Evolutionary conservation across 176 grass and related monocot genomes (phyloP).

Genomic region (Musa troglodytarum): DNA sequence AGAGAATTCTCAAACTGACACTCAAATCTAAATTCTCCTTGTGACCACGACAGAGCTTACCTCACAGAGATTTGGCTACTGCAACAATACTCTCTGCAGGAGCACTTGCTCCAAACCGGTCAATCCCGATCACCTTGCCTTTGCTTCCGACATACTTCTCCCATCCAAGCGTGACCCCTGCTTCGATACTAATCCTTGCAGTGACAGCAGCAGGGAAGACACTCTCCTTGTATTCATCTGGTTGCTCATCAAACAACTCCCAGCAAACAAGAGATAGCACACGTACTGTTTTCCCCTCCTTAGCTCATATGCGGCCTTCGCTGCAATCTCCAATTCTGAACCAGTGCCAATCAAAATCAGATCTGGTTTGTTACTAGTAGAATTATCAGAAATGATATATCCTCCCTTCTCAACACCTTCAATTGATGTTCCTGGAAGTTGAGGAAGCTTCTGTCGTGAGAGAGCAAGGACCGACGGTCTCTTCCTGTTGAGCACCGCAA

Average conservation of each 20-base stretch:
- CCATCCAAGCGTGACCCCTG: constrained; percentile 80
- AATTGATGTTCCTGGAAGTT: constrained; percentile 78
- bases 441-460: constrained; percentile 84
- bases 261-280: constrained; percentile 83
- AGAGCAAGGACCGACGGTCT: constrained; percentile 87
- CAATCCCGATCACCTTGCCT: constrained; percentile 88
- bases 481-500: constrained; percentile 77
- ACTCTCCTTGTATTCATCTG: constrained; percentile 86
- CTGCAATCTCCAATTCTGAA: constrained; percentile 85
- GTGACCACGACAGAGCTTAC: not conserved
- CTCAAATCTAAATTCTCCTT: not conserved
- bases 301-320: constrained; percentile 61
- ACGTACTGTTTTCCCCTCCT: constrained; percentile 46
- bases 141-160: constrained; percentile 58
- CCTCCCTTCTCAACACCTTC: constrained; percentile 93
- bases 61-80: too few species aligned
- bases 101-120: constrained; percentile 94
- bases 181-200: constrained; percentile 84
- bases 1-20: not conserved
- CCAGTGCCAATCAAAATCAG: constrained; percentile 64
- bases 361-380: constrained; percentile 84
- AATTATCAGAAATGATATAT: constrained; percentile 86
- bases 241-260: constrained; percentile 87
- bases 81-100: constrained; percentile 12
- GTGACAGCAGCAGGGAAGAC: constrained; percentile 67